Percentiles rank a stretch among this genome's conserved stretches.
Conservation (phyloP, 2,329 filamentous ascomycete genomes). For the Xylariaceae sp. region DNA sequence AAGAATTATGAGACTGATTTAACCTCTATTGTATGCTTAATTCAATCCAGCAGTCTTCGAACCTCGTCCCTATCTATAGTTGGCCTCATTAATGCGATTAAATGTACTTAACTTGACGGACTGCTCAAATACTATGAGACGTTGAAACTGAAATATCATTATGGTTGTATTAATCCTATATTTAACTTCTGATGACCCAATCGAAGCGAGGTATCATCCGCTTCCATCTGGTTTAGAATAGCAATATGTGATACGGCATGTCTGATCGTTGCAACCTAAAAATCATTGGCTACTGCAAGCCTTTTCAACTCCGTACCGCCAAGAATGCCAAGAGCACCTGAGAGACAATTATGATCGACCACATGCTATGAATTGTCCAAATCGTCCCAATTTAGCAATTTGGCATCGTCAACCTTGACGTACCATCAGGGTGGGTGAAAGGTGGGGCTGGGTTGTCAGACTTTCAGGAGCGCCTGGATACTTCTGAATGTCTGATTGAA, state of each 20-base stretch:
- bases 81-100: too few relatives aligned
- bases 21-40: too few relatives aligned
- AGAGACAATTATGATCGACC: not conserved
- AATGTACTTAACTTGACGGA: too few relatives aligned
- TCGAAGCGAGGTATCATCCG: too few relatives aligned
- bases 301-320: not conserved
- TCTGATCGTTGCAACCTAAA: not conserved
- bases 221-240: not conserved
- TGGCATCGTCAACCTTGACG: not conserved
- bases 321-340: not conserved
- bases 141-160: too few relatives aligned
- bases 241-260: not conserved
- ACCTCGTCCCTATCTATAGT: too few relatives aligned
- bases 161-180: too few relatives aligned
- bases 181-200: too few relatives aligned
- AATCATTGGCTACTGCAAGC: not conserved
- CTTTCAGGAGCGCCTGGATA: not conserved
- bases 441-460: not conserved
- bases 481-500: not conserved
- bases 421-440: not conserved
- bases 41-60: too few relatives aligned
- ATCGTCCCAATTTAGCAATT: not conserved
- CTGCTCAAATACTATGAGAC: conserved; percentile 42
- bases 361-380: not conserved
- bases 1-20: too few relatives aligned